Conservation (phyloP, 257 asterid genomes). For the Penstemon barbatus region DNA sequence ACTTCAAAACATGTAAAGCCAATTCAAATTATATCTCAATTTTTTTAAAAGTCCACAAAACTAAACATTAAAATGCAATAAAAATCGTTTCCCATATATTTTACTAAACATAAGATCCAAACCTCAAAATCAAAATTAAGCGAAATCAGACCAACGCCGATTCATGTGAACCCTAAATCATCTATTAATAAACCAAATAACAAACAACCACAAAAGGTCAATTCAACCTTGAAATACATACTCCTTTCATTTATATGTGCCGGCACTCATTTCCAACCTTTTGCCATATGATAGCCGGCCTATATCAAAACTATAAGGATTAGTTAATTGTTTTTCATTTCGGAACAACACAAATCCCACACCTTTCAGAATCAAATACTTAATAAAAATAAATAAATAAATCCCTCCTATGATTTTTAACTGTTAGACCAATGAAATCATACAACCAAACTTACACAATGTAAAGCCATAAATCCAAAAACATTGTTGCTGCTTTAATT, state of each 20-base stretch:
- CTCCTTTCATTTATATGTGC: constrained; percentile 7
- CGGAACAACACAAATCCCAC: not conserved
- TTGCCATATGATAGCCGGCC: constrained; percentile 27
- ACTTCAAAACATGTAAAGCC: too few species aligned
- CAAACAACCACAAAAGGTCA: too few species aligned
- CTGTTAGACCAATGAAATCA: not conserved
- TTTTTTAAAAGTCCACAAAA: too few species aligned
- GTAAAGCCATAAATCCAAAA: constrained; percentile 3
- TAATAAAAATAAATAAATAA: not conserved
- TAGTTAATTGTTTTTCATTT: not conserved
- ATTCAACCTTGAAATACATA: too few species aligned
- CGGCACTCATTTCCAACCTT: constrained; percentile 26
- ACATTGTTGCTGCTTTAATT: constrained; percentile 3
- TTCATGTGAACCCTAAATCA: too few species aligned
- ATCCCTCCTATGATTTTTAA: constrained; percentile 2
- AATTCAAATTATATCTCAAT: too few species aligned
- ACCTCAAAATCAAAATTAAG: too few species aligned
- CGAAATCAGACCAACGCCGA: too few species aligned
- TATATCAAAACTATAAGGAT: not conserved
- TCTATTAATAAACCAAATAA: too few species aligned
- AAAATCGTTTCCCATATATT: too few species aligned
- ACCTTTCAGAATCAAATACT: not conserved
- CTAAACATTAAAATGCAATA: too few species aligned
- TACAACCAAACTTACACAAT: not conserved
- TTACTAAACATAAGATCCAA: too few species aligned